Conservation (phyloP, 306 rosid genomes). For the Sicyos baderoa region DNA sequence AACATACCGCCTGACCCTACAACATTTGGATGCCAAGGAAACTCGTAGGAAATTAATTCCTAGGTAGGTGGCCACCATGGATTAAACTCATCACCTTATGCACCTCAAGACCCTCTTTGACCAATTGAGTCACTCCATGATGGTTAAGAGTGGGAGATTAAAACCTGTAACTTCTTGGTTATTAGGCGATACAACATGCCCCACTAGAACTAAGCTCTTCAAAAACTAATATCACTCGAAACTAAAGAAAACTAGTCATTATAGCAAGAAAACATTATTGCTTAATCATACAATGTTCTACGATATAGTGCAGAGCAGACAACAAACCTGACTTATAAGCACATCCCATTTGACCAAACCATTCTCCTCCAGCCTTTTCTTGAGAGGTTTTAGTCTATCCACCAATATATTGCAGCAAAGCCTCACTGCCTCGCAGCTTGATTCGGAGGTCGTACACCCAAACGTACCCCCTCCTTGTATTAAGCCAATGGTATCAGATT, state of each 20-base stretch:
- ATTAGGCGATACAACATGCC: too few relatives aligned
- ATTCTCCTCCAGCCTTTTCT: conserved; percentile 45
- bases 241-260: neutral
- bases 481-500: conserved; percentile 69
- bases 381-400: conserved; percentile 62
- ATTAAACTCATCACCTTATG: too few relatives aligned
- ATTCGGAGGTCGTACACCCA: conserved; percentile 92
- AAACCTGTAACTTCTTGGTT: too few relatives aligned
- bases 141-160: too few relatives aligned
- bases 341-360: conserved; percentile 62
- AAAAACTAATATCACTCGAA: neutral
- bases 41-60: too few relatives aligned
- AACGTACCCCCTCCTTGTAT: conserved; percentile 83
- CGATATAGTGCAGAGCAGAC: neutral
- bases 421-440: conserved; percentile 83
- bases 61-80: too few relatives aligned
- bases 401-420: conserved; percentile 68
- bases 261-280: neutral
- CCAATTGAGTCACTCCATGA: too few relatives aligned
- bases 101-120: too few relatives aligned
- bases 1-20: too few relatives aligned
- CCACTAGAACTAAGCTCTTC: too few relatives aligned
- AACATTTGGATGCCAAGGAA: too few relatives aligned
- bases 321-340: conserved; percentile 64
- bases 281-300: neutral